Evolutionary conservation across 2,329 filamentous ascomycete genomes (phyloP), one percentile per base, ranked within the genome.

Genomic region (Cladorrhinum sp.): DNA sequence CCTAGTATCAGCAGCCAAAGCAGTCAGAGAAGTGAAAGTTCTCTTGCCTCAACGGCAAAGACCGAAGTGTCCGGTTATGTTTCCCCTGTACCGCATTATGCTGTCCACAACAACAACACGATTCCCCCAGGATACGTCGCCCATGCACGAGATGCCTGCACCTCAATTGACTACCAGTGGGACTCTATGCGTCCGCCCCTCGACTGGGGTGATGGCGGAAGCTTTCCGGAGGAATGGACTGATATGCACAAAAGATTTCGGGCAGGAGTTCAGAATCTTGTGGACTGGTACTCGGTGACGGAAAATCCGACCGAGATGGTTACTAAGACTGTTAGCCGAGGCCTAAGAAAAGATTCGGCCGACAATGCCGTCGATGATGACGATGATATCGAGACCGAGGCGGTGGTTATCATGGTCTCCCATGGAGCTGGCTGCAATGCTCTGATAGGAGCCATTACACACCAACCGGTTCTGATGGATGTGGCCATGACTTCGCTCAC

Each of bases 361-460:
- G 66, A 72, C 60, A 64, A 74, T 66, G 64, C 74, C 36, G 71
- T 76, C 23, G 63, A 71, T 2, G 72, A 76, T 0, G 73, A 78
- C 12, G 77, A 82, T 1, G 80, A 83, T 1, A 82, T 85, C 0
- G 85, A 89, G 33, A 81, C 85, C 1, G 90, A 96, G 67, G 84
- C 92, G 1, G 87, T 98, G 1, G 79, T 99, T 16, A 82, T 99
- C 46, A 77, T 99, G 7, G 90, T 99, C 21, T 96, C 95, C 0
- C 95, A 99, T 71, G 94, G 94, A 23, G 95, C 95, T 14, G 95
- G 95, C 42, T 96, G 94, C 76, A 99, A 99, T 76, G 95, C 95
- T 2, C 77, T 99, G 50, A 93, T 99, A 64, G 92, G 94, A 12
- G 92, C 92, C 24, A 84, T 99, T 65, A 96, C 93, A 0, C 90